phyloP scores from a whole-genome alignment of 768 basidiomycete genomes.

The Amanita rubescens region DNA sequence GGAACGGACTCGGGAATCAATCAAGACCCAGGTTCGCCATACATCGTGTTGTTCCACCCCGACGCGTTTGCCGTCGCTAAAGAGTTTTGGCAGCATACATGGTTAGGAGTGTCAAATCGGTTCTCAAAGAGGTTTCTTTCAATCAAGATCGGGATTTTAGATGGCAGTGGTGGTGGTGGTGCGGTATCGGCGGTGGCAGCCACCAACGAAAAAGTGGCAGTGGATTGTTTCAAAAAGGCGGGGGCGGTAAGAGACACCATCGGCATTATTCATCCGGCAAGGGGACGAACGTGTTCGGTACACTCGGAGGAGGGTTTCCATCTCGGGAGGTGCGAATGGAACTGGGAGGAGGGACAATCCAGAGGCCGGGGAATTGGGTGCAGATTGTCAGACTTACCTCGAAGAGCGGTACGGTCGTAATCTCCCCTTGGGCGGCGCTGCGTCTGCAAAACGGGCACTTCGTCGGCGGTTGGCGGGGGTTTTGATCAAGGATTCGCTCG shows the following conservation, averaged over 20 bases:
- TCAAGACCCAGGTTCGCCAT: constrained; percentile 44
- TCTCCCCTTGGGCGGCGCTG: constrained; percentile 62
- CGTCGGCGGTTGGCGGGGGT: constrained; percentile 88
- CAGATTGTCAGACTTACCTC: constrained; percentile 72
- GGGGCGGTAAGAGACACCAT: constrained; percentile 40
- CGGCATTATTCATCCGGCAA: constrained; percentile 44
- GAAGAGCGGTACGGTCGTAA: constrained; percentile 96
- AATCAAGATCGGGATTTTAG: constrained; percentile 40
- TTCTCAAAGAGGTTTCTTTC: constrained; percentile 77
- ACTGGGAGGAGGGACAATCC: too few relatives aligned
- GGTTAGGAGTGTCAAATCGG: constrained; percentile 83
- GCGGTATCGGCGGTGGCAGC: too few relatives aligned
- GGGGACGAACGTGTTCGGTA: too few relatives aligned
- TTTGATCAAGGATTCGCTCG: constrained; percentile 49
- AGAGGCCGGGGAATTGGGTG: constrained; percentile 7
- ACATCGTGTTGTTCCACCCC: constrained; percentile 73
- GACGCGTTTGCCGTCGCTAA: constrained; percentile 62
- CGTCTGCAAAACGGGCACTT: constrained; percentile 79
- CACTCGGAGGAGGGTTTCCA: too few relatives aligned
- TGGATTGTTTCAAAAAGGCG: too few relatives aligned
- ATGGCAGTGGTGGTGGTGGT: constrained; percentile 15
- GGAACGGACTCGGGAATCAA: constrained; percentile 13
- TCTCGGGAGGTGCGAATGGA: not conserved
- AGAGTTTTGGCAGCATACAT: constrained; percentile 95
- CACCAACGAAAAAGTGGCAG: too few relatives aligned